Percentiles rank a stretch among this genome's conserved stretches.
phyloP scores from a whole-genome alignment of 2,329 filamentous ascomycete genomes.

The Verticillium longisporum region DNA sequence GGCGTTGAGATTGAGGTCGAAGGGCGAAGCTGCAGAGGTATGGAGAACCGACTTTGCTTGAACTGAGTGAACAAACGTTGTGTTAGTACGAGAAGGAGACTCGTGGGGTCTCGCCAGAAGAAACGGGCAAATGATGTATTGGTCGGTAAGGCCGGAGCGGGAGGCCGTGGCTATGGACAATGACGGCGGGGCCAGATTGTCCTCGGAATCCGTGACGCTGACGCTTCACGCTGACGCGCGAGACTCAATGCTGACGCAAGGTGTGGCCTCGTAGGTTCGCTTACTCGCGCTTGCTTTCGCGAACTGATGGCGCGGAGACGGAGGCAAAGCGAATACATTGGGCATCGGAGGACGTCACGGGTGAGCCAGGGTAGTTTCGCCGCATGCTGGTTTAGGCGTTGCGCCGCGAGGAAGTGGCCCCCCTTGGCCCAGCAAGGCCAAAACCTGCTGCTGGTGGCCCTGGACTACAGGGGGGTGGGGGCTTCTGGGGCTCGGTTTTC shows the following conservation, averaged over 20 bases:
- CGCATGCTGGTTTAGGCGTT: neutral
- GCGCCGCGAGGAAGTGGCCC: neutral
- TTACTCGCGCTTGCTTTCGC: neutral
- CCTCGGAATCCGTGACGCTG: neutral
- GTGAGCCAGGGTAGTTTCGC: neutral
- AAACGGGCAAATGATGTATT: neutral
- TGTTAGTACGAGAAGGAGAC: neutral
- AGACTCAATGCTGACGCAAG: neutral
- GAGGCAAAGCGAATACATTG: neutral
- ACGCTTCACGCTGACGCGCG: neutral
- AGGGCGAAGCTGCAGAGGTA: neutral
- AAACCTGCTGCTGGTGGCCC: neutral
- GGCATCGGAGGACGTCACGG: neutral
- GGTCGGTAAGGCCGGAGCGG: neutral
- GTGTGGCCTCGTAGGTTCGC: neutral
- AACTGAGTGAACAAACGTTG: neutral
- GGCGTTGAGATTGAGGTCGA: slow-evolving; percentile 13
- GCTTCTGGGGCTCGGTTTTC: neutral
- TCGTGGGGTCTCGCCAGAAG: neutral
- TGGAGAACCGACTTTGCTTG: neutral
- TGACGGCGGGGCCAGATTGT: neutral
- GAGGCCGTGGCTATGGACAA: neutral
- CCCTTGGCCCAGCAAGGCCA: neutral
- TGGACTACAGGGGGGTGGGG: neutral
- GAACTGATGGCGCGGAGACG: neutral